These are phyloP conservation scores for Scheffersomyces stipitis DNA, from an alignment of 805 yeast species.

Conservation along the genomic window DNA sequence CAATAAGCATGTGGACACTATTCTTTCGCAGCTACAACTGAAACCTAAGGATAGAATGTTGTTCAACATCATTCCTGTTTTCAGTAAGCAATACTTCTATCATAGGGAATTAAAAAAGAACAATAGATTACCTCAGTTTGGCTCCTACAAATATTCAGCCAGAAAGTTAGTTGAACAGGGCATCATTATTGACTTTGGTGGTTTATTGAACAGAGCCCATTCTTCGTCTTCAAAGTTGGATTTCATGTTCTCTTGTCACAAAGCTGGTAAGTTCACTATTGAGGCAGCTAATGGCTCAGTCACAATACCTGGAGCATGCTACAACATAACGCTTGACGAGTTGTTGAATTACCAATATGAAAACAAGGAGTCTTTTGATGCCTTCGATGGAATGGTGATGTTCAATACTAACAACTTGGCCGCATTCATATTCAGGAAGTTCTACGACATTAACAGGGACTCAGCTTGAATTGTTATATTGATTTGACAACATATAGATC, in stretches of 20 bases:
- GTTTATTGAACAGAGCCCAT: slow-evolving; percentile 36
- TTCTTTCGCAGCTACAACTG: slow-evolving; percentile 44
- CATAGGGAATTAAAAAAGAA: slow-evolving; percentile 65
- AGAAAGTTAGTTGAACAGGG: slow-evolving; percentile 74
- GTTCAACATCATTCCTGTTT: slow-evolving; percentile 50
- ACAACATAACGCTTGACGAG: slow-evolving; percentile 65
- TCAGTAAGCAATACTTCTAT: slow-evolving; percentile 75
- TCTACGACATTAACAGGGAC: slow-evolving; percentile 55
- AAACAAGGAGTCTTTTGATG: slow-evolving; percentile 47
- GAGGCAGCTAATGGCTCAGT: slow-evolving; percentile 73
- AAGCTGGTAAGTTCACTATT: slow-evolving; percentile 67
- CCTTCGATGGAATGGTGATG: slow-evolving; percentile 67
- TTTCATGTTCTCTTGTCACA: slow-evolving; percentile 74
- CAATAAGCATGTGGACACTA: slow-evolving; percentile 45
- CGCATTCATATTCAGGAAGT: slow-evolving; percentile 70
- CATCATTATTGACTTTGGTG: slow-evolving; percentile 59
- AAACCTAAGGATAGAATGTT: slow-evolving; percentile 47
- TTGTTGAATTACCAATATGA: slow-evolving; percentile 75
- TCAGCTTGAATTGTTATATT: slow-evolving; percentile 3
- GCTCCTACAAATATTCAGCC: slow-evolving; percentile 74
- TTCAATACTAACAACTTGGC: slow-evolving; percentile 70
- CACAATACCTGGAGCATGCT: slow-evolving; percentile 61
- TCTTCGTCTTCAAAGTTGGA: slow-evolving; percentile 64
- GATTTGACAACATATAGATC: background rate
- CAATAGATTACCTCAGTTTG: slow-evolving; percentile 71